Base-by-base conservation (phyloP, 108 stramenopile species). In the Nitzschia sp. region DNA sequence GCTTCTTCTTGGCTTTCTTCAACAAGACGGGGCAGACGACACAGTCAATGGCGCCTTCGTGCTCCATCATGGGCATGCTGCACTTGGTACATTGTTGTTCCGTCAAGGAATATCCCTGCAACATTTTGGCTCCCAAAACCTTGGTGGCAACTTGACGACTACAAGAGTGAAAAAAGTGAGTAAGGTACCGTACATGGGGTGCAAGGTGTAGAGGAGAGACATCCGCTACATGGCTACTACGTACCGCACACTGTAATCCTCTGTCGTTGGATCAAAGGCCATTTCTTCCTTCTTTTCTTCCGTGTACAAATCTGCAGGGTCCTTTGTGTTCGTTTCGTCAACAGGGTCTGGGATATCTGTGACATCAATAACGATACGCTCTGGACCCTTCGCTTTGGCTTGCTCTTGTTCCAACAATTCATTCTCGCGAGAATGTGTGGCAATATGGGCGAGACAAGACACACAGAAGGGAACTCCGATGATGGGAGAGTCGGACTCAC, bases 101-200 rank as follows among this genome's bases (percentile, higher is more conserved):
- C 41, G 53, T 58, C 53, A 85, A 56, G n/a, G 70, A 55, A 42
- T 74, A 80, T 39, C 84, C 84, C 43, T 80, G 75, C 12, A 85
- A 21, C 76, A 85, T 77, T 46, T 82, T 85, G 41, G 78, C 78
- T 38, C 81, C 80, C 43, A 85, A 67, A 10, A 82, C 76, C 55
- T 85, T 85, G 40, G 84, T 85, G 8, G 84, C 84, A 53, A 85
- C 77, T 69, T 78, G 57, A 8, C 74, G 73, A 17, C 83, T 79
- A 41, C 11, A 40, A n/a, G 22, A 64, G 34, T 34, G 62, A 46
- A 51, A 53, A 54, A 54, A 25, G 41, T 63, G 61, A 65, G 52
- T 14, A 40, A 65, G 52, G 2, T 48, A 6, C 6, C 6, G 46
- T 48, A 17, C 12, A 12, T 10, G 46, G 17, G 6, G 6, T 48